Conservation (phyloP, 441 rosid species). For the Populus hybrid region DNA sequence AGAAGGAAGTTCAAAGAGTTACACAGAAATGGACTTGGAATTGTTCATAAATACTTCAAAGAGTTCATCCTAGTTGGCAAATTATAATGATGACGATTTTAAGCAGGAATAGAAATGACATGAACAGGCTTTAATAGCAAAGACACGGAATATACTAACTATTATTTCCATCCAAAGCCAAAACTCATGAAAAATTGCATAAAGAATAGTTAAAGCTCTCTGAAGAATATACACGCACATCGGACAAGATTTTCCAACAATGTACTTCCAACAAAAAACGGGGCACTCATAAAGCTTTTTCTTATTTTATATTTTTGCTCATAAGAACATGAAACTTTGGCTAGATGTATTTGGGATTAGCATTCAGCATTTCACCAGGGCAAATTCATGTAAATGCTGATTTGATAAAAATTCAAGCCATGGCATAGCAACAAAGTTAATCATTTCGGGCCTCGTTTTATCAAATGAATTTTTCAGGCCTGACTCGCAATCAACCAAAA, state of each 20-base stretch:
- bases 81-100: background rate
- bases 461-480: background rate
- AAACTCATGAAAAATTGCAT: background rate
- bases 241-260: background rate
- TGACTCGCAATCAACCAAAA: background rate
- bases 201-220: background rate
- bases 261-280: background rate
- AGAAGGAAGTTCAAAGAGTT: background rate
- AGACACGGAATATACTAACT: background rate
- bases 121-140: background rate
- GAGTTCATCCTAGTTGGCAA: background rate
- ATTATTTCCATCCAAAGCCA: background rate
- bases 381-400: background rate
- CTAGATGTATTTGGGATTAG: background rate
- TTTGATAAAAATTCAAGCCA: background rate
- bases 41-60: background rate
- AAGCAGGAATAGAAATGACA: background rate
- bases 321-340: background rate
- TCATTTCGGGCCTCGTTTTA: background rate
- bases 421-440: background rate
- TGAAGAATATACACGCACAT: background rate
- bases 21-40: background rate
- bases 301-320: background rate
- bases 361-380: background rate
- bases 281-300: background rate